Percentiles rank a stretch among this genome's conserved stretches.
These are phyloP conservation scores for Camellia oleifera DNA, from an alignment of 179 eudicot genomes.

Conservation along the genomic window DNA sequence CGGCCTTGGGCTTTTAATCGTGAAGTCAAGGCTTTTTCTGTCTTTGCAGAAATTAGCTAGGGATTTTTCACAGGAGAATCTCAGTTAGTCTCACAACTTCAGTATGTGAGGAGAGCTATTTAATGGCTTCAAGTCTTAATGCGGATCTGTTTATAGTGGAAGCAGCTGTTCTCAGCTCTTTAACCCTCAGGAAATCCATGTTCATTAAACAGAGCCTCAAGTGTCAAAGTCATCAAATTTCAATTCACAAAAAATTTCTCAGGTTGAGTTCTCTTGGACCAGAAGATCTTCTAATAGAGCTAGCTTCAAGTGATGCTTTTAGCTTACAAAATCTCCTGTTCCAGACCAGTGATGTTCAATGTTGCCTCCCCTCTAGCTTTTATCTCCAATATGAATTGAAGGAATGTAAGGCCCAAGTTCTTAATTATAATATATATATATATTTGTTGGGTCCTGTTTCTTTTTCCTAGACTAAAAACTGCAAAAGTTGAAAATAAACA, in stretches of 20 bases:
- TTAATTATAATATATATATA: no score
- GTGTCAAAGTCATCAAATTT: background rate
- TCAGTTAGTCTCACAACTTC: no score
- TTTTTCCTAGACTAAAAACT: background rate
- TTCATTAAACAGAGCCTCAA: background rate
- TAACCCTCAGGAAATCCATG: background rate
- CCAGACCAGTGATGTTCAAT: background rate
- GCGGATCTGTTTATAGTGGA: background rate
- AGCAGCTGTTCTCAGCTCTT: background rate
- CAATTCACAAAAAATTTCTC: background rate
- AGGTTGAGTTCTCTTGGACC: background rate
- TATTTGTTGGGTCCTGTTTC: no score
- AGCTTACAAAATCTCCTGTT: no score
- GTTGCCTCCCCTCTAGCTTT: background rate
- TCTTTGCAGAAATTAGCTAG: background rate
- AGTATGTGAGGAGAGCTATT: background rate
- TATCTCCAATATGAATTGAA: no score
- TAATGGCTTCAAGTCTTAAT: background rate
- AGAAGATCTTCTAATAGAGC: background rate
- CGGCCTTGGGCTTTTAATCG: background rate
- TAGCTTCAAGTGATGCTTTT: background rate
- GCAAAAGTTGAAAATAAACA: slow-evolving; percentile 24
- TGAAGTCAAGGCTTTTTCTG: background rate
- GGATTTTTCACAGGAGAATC: background rate
- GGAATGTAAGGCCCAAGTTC: no score